Evolutionary conservation across 768 basidiomycete species (phyloP).

Genomic region (Leccinum subtestaceum): DNA sequence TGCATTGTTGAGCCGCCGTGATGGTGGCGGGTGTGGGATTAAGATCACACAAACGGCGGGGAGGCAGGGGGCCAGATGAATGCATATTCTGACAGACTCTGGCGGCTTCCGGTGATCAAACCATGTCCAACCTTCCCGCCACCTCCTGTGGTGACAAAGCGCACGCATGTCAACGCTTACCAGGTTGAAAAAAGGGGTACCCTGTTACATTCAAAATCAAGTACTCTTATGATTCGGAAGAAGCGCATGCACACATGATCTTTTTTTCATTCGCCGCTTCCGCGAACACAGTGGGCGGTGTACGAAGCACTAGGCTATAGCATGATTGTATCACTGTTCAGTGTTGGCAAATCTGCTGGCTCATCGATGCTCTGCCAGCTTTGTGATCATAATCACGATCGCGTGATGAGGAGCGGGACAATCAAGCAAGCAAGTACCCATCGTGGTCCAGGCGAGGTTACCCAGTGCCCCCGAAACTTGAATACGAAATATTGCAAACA

Average conservation of each 20-base stretch:
- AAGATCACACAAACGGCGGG: neutral
- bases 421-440: neutral
- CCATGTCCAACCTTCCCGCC: neutral
- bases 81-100: neutral
- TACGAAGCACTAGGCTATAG: neutral
- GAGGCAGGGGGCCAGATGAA: neutral
- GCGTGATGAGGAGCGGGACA: neutral
- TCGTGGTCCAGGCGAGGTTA: neutral
- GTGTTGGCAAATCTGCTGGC: neutral
- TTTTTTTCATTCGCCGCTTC: neutral
- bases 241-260: neutral
- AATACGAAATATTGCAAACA: neutral
- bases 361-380: neutral
- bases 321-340: neutral
- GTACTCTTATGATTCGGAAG: neutral
- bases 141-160: neutral
- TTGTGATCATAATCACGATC: neutral
- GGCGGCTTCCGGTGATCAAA: constrained; percentile 7
- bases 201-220: neutral
- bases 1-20: constrained; percentile 1
- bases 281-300: neutral
- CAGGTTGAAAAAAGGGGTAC: neutral
- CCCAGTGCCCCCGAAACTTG: neutral
- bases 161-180: neutral
- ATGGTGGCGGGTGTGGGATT: constrained; percentile 1